Percentiles rank a stretch among this genome's conserved stretches.
These are phyloP conservation scores for Pyrrhoderma lamaoense DNA, from an alignment of 1,284 basidiomycete species.

Conservation along the genomic window DNA sequence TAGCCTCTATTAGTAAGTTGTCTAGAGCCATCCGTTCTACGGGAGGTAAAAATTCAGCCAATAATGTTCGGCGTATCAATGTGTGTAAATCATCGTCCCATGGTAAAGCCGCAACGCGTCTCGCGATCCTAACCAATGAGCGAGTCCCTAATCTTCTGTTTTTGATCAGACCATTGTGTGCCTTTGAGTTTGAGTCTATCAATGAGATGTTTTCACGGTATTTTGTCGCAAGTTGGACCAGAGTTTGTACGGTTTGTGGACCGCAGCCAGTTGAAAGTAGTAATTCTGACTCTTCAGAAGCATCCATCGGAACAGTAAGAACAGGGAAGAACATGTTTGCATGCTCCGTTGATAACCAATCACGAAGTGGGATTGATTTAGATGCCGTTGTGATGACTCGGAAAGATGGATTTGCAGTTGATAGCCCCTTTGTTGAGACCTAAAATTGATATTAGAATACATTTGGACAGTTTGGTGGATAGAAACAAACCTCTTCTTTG, in stretches of 20 bases:
- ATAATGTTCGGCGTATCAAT: conserved; percentile 42
- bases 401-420: conserved; percentile 49
- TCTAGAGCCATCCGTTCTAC: conserved; percentile 50
- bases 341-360: conserved; percentile 59
- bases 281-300: conserved; percentile 39
- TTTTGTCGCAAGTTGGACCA: conserved; percentile 46
- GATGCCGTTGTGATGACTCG: conserved; percentile 54
- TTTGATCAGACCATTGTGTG: conserved; percentile 37
- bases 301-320: conserved; percentile 50
- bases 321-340: conserved; percentile 63
- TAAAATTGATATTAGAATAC: conserved; percentile 18
- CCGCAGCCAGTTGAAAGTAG: conserved; percentile 39
- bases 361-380: conserved; percentile 51
- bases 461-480: not conserved
- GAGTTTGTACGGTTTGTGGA: conserved; percentile 25
- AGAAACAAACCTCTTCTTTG: conserved; percentile 37
- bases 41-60: conserved; percentile 54
- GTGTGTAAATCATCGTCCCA: conserved; percentile 38
- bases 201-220: conserved; percentile 47
- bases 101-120: conserved; percentile 39
- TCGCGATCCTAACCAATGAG: conserved; percentile 48
- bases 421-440: conserved; percentile 36
- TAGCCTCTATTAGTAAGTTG: conserved; percentile 43
- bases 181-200: conserved; percentile 28
- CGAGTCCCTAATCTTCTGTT: conserved; percentile 56